Evolutionary conservation across 1,139 yeast genomes (phyloP).

Genomic region (Hyphopichia wangnamkhiaoensis): DNA sequence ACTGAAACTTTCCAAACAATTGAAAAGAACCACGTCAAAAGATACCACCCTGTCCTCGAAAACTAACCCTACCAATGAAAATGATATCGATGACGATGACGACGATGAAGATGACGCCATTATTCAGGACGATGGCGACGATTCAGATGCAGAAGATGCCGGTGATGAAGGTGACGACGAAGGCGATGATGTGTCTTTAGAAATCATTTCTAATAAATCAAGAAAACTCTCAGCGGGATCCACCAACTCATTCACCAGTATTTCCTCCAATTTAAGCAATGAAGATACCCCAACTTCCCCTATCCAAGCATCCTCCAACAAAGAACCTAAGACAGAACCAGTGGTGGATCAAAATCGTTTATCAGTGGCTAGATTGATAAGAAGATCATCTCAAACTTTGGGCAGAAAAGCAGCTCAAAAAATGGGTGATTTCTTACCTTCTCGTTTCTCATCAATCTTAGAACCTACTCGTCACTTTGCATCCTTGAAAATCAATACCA

Average conservation of each 20-base stretch:
- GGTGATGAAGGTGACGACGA: constrained; percentile 29
- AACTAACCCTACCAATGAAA: too few relatives aligned
- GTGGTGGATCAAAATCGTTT: constrained; percentile 67
- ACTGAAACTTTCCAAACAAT: neutral
- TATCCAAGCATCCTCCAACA: constrained; percentile 9
- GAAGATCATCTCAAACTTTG: constrained; percentile 56
- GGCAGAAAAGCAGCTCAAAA: constrained; percentile 84
- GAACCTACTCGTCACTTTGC: constrained; percentile 97
- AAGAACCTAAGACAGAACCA: constrained; percentile 50
- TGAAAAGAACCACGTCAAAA: neutral
- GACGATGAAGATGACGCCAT: constrained; percentile 29
- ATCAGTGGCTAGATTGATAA: constrained; percentile 69
- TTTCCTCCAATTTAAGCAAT: constrained; percentile 31
- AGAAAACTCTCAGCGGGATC: constrained; percentile 45
- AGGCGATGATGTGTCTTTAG: constrained; percentile 26
- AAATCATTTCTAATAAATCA: constrained; percentile 29
- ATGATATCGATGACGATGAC: constrained; percentile 33
- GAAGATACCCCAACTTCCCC: constrained; percentile 19
- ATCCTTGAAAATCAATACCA: constrained; percentile 76
- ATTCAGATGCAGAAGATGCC: constrained; percentile 31
- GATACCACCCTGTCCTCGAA: too few relatives aligned
- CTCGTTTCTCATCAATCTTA: constrained; percentile 78
- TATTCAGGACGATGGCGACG: constrained; percentile 8
- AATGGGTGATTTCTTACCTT: constrained; percentile 85
- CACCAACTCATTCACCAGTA: constrained; percentile 38